These are phyloP conservation scores for Umbelopsis ramanniana DNA, from an alignment of 192 early-diverging fungal genomes.

Conservation along the genomic window DNA sequence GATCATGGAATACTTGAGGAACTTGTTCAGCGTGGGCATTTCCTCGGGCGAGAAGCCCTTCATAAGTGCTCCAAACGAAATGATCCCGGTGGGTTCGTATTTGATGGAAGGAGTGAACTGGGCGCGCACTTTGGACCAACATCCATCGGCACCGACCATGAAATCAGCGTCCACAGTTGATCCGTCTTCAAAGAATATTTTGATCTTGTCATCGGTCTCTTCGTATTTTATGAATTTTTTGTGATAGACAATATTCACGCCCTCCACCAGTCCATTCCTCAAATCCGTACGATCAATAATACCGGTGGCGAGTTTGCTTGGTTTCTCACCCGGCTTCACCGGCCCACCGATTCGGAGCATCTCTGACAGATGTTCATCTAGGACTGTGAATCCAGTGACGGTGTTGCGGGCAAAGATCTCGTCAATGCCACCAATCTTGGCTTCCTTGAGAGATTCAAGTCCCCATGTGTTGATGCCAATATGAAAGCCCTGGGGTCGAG, in stretches of 20 bases:
- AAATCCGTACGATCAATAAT: constrained; percentile 27
- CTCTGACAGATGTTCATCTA: background rate
- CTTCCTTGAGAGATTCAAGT: constrained; percentile 13
- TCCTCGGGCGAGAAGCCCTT: background rate
- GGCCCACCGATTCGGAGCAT: constrained; percentile 16
- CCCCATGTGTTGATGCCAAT: constrained; percentile 27
- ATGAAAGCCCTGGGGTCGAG: constrained; percentile 23
- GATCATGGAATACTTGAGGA: constrained; percentile 22
- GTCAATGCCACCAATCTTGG: constrained; percentile 16
- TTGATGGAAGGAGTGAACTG: constrained; percentile 21
- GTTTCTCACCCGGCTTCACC: background rate
- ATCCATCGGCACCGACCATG: constrained; percentile 30
- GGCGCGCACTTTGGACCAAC: constrained; percentile 22
- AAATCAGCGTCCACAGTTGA: constrained; percentile 25
- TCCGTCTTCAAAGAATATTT: constrained; percentile 28
- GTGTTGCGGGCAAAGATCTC: background rate
- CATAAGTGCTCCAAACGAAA: constrained; percentile 17
- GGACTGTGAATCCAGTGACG: constrained; percentile 1
- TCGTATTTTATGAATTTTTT: constrained; percentile 30
- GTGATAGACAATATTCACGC: constrained; percentile 19
- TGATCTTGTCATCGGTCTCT: constrained; percentile 21
- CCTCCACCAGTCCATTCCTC: background rate
- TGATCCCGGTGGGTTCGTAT: constrained; percentile 14
- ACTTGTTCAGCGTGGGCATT: constrained; percentile 12
- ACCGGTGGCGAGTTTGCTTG: background rate